These are phyloP conservation scores for Chalciporus pseudorubinellus DNA, from an alignment of 768 basidiomycete species.

Conservation along the genomic window DNA sequence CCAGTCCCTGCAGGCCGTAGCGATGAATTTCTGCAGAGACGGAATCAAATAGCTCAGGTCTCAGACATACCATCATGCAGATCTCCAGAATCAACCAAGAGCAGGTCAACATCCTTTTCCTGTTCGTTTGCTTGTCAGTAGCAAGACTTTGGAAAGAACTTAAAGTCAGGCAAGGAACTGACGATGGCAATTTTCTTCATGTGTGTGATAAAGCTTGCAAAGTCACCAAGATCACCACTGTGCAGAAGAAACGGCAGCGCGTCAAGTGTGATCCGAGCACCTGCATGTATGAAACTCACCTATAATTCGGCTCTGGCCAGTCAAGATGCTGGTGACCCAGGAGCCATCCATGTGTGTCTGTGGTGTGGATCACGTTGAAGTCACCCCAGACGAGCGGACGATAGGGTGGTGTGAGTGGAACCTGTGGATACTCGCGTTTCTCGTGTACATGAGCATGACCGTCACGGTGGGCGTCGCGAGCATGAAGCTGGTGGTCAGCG, in stretches of 20 bases:
- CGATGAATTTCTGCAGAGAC: not conserved
- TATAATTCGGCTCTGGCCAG: conserved; percentile 76
- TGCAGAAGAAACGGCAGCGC: not conserved
- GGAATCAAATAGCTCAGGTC: not conserved
- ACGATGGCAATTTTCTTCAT: not conserved
- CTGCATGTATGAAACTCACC: conserved; percentile 32
- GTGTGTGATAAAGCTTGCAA: conserved; percentile 69
- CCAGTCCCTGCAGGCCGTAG: conserved; percentile 58
- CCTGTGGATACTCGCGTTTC: conserved; percentile 40
- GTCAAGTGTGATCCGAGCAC: not conserved
- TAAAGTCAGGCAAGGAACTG: conserved; percentile 4
- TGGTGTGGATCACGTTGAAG: conserved; percentile 83
- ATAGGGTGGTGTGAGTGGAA: conserved; percentile 53
- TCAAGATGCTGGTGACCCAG: conserved; percentile 77
- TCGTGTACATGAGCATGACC: conserved; percentile 32
- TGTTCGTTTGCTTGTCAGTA: conserved; percentile 19
- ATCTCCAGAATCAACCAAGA: conserved; percentile 82
- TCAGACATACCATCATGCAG: conserved; percentile 56
- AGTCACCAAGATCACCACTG: conserved; percentile 73
- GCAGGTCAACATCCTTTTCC: conserved; percentile 74
- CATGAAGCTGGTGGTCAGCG: conserved; percentile 13
- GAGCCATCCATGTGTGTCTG: conserved; percentile 81
- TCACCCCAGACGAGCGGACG: conserved; percentile 82
- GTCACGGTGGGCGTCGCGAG: conserved; percentile 27
- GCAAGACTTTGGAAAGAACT: not conserved